Base-by-base conservation (phyloP, 129 eudicot genomes). In the Saussurea involucrata region DNA sequence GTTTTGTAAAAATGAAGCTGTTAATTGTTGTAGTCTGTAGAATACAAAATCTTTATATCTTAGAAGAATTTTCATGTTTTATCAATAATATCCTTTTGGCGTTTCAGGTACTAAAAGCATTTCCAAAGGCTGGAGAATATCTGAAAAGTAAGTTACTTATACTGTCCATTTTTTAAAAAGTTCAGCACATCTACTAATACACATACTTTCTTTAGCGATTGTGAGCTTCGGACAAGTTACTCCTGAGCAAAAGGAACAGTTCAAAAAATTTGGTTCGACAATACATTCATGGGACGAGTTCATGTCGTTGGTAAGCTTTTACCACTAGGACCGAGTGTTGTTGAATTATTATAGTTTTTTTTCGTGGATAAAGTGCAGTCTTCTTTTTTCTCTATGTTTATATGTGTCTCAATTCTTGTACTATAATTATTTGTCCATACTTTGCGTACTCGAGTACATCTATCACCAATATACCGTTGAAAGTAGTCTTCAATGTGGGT, bases 231-330 rank as follows among this genome's bases (percentile, higher is more conserved):
- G 96, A 77, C 76, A 90, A 61, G 87, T 87, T 69, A 71, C 91
- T 63, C 69, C 89, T 70, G 87, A 86, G 67, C 97, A 88, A 77
- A 92, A 70, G 76, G 92, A 92, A 72, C 88, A 89, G 74, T 81
- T 85, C 70, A 86, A 78, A 76, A 95, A 92, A 40, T 79, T 77
- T 72, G 97, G 96, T 15, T 68, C 87, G 77, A 46, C 83, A 58
- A 73, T 86, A 63, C 80, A 92, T 89, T 76, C 95, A 67, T 95
- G 97, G 99, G 88, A 92, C 32, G 99, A 92, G 69, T 95, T 95
- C 81, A 78, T 90, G 77, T 63, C 78, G 31, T 36, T 86, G 92
- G 99, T 95, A 87, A 85, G 96, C 72, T 80, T 83, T 77, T 55
- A 63, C 21, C 17, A 37, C 58, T 12, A 10, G 1, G 10, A 46